Evolutionary conservation across 2,329 filamentous ascomycete genomes (phyloP), one percentile per base, ranked within the genome.

Genomic region (Aspergillus costaricaensis): DNA sequence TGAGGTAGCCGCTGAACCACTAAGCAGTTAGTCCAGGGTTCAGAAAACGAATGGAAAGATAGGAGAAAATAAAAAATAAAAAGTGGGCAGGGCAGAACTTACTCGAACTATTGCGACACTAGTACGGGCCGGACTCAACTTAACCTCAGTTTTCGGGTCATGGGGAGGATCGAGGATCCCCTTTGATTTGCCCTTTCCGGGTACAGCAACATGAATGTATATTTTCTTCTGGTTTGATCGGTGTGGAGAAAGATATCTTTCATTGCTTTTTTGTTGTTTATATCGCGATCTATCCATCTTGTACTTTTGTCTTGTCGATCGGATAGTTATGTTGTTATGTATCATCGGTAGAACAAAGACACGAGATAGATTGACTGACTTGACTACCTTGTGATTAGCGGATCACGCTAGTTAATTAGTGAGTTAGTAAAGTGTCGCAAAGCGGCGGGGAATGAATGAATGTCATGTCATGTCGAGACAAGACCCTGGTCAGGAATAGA

Each of bases 61-160:
- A 30, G 41, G 41, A 21, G 10, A n/a, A 25, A 39, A 36, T n/a
- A 21, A 41, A 21, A 10, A 43, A 21, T 27, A 21, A 54, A 41
- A 43, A 39, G 14, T 21, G 14, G 32, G 23, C 14, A 44, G 25
- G 44, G 43, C 32, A 32, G 19, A 5, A 27, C 21, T 23, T 5
- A 21, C 25, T 25, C 32, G 14, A n/a, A 55, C 39, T 55, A 55
- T 55, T 55, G 52, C 38, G 39, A n/a, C 39, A 55, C 52, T 55
- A 55, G 52, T 32, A 7, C 15, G 21, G 47, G 25, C 47, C 15
- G 47, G 47, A 27, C 25, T 49, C 47, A 49, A 25, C 47, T 49
- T 49, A 49, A 49, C 47, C 47, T 25, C 47, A 10, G 9, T 23
- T 30, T 49, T 27, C 41, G 41, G 38, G 52, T 39, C 32, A 41